Base-by-base conservation (phyloP, 768 basidiomycete genomes). In the Filobasidium wieringae region DNA sequence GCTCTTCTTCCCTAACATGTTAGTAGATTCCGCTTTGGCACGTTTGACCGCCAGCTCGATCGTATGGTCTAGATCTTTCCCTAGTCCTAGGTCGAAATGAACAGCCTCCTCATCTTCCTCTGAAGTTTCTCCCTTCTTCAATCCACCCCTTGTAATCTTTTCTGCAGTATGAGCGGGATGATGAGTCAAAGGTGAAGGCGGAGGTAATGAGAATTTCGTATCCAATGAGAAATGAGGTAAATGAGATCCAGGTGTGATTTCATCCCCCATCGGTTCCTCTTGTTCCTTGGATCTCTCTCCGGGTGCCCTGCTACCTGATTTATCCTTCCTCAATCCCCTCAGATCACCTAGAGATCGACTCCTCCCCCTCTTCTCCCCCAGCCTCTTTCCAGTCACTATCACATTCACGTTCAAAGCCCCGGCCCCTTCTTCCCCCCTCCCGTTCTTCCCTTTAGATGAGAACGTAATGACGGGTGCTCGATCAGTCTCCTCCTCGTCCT, bases 181-280 rank as follows among this genome's bases (percentile, higher is more conserved):
- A n/a, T n/a, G n/a, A n/a, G n/a, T n/a, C n/a, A n/a, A n/a, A n/a
- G n/a, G n/a, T n/a, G n/a, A n/a, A n/a, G n/a, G n/a, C 15, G 61
- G 58, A 41, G 59, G 55, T 19, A 70, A 61, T 0, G 72, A 72
- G 53, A 70, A 73, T 47, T 64, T 64, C 24, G 62, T 58, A 56
- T 73, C 72, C 8, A 64, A 59, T 8, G 72, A 73, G 51, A 61
- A 73, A 51, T 73, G 72, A 7, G 72, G 66, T 0, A 73, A 47
- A 24, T 47, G 24, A 14, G 43, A 47, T 14, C 43, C 29, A 19
- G 43, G 43, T 24, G 22, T 14, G 43, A 47, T 26, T 27, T 19
- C 24, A 19, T 47, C 43, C 14, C 22, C 37, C 17, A 40, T 40
- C 37, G 37, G 22, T 22, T 22, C 5, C 37, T n/a, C 17, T 17